Evolutionary conservation across 177 flowering plant genomes (phyloP), one percentile per base, ranked within the genome.

Genomic region (Telopea speciosissima): DNA sequence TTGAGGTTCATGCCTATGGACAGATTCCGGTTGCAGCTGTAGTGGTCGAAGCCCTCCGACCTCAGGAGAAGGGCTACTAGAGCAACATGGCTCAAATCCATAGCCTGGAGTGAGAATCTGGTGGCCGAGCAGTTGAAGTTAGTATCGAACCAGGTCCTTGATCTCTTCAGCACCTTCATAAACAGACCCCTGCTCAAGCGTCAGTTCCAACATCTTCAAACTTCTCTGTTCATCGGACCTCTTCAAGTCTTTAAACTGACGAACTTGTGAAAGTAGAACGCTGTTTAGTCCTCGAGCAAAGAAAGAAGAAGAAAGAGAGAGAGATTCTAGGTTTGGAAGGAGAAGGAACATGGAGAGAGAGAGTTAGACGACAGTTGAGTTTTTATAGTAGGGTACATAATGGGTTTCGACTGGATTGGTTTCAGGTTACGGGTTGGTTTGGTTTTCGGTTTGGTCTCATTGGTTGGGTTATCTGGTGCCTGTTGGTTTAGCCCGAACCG

Each of bases 31-130:
- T 91, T 95, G 67, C 97, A 90, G 16, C 97, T 85, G 73, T 86
- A 91, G 77, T 90, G 97, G 81, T 91, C 97, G 67, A 91, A 91
- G 1, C 97, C 97, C 81, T 91, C 97, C 24, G 95, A 86, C 67
- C 95, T 68, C 70, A 91, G 97, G 67, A 91, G 85, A 23, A 91
- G 85, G 8, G 95, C 83, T 49, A 91, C 95, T 68, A 91, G 85
- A 16, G 95, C 95, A 1, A 91, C 97, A 66, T 91, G 97, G 79
- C 97, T 91, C 5, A 95, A 91, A 68, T 91, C 97, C 95, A 91
- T 90, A 73, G 97, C 97, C 73, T 91, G 95, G 22, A 88, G 90
- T 8, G 97, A 90, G 80, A 90, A 90, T 9, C 97, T 93, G 0
- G 97, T 83, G 58, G 91, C 79, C n/a, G 97, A 91, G 73, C 97